Conservation (phyloP, 1,284 basidiomycete genomes). For the Cutaneotrichosporon sp. region DNA sequence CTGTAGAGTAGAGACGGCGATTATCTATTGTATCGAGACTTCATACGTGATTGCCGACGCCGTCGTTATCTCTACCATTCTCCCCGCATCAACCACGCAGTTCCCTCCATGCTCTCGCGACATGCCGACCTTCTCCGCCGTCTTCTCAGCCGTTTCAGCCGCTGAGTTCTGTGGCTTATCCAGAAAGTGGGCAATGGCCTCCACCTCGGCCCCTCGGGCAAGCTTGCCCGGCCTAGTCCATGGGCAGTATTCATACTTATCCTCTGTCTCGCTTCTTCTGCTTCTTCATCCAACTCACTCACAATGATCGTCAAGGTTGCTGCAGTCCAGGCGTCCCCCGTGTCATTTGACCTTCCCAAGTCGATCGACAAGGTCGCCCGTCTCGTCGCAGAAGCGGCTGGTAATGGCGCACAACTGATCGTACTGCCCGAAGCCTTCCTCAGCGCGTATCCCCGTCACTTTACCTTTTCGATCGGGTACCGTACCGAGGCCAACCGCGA, state of each 20-base stretch:
- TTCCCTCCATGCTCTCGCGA: no score
- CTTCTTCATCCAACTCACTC: background rate
- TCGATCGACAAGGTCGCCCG: constrained; percentile 62
- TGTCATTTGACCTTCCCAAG: constrained; percentile 58
- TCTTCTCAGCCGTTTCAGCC: no score
- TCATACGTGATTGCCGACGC: no score
- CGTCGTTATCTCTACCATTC: no score
- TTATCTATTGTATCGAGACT: no score
- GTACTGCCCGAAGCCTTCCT: constrained; percentile 71
- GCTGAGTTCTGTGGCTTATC: no score
- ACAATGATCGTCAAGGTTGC: constrained; percentile 27
- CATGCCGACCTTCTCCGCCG: no score
- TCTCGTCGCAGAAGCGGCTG: constrained; percentile 59
- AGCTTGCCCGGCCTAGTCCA: background rate
- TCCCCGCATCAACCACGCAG: no score
- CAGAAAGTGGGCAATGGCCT: no score
- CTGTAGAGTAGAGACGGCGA: no score
- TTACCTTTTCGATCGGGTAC: constrained; percentile 37
- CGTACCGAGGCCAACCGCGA: constrained; percentile 34
- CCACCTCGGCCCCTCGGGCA: background rate
- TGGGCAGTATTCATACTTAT: background rate
- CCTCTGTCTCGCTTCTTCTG: background rate
- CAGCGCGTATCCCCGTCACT: constrained; percentile 46
- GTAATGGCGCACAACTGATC: constrained; percentile 60
- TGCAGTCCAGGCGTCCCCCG: constrained; percentile 38